Conservation (phyloP, 2,329 filamentous ascomycete species). For the Clonostachys sp. region DNA sequence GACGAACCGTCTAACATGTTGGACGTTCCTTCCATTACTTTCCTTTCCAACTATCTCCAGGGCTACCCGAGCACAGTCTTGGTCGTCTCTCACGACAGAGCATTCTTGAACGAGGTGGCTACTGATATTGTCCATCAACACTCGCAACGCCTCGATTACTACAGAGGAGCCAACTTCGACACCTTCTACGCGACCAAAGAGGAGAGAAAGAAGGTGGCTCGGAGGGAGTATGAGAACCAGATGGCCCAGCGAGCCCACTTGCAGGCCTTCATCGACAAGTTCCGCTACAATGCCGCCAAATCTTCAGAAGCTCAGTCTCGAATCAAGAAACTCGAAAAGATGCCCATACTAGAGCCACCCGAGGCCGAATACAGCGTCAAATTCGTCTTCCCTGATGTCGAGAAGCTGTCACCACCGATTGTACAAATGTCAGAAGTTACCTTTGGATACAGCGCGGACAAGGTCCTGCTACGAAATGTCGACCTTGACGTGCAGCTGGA, state of each 20-base stretch:
- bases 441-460: conserved; percentile 83
- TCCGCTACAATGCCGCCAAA: conserved; percentile 98
- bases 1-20: conserved; percentile 99
- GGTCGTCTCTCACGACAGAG: conserved; percentile 97
- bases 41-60: conserved; percentile 93
- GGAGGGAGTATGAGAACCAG: conserved; percentile 97
- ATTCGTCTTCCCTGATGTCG: conserved; percentile 95
- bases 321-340: conserved; percentile 98
- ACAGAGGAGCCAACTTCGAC: conserved; percentile 95
- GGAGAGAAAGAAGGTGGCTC: conserved; percentile 92
- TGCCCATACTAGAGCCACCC: conserved; percentile 86
- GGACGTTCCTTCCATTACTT: conserved; percentile 99
- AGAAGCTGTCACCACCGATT: conserved; percentile 95
- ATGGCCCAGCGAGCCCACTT: conserved; percentile 91
- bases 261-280: conserved; percentile 99
- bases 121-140: conserved; percentile 99
- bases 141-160: conserved; percentile 95
- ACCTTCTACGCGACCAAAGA: conserved; percentile 97
- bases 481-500: conserved; percentile 97
- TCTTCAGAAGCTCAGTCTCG: conserved; percentile 96
- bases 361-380: conserved; percentile 94
- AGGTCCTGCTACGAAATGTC: conserved; percentile 75
- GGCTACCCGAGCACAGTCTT: conserved; percentile 90
- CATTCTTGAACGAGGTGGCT: conserved; percentile 98
- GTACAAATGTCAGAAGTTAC: conserved; percentile 93